Base-by-base conservation (phyloP, 148 eudicot genomes). In the Euryodendron excelsum region DNA sequence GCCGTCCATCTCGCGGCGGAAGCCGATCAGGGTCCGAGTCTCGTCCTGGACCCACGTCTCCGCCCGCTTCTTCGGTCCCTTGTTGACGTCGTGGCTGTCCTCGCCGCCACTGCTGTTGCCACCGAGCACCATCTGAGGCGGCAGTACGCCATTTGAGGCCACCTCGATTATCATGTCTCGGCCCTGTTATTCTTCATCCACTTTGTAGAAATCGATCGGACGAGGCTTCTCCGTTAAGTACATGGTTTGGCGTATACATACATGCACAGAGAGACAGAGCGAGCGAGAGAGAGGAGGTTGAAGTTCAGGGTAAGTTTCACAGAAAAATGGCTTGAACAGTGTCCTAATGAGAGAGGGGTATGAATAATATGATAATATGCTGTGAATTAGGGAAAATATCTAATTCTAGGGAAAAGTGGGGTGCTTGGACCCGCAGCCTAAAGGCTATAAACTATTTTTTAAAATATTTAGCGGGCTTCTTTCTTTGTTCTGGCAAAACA, bases 31-130 rank as follows among this genome's bases (percentile, higher is more conserved):
- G 71, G 78, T 79, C 56, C 89, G 80, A 3, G 94, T 92, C 63
- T 92, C 97, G 20, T 92, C 94, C 37, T 92, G 92, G 23, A 88
- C 89, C 97, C 97, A 92, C 1, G 94, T 92, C 76, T 92, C 97
- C 21, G 97, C 94, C 63, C 94, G 80, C 72, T 88, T 92, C 74
- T 92, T 90, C 8, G 91, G 87, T 63, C 83, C 80, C 31, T 73
- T 74, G n/a, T 7, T 76, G 1, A 53, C 52, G 17, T 27, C 64
- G 64, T 60, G 59, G 56, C 45, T 70, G 36, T 76, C 81, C 5
- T 65, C 83, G 53, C 66, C 78, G 55, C 73, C 74, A 71, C 79
- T 68, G 82, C 50, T 28, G 64, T 60, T 13, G 64, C 41, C 75
- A 21, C 39, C 47, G 58, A 68, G 34, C 48, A 82, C 60, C 34